Conservation (phyloP, 768 basidiomycete species). For the Chalciporus chontae region DNA sequence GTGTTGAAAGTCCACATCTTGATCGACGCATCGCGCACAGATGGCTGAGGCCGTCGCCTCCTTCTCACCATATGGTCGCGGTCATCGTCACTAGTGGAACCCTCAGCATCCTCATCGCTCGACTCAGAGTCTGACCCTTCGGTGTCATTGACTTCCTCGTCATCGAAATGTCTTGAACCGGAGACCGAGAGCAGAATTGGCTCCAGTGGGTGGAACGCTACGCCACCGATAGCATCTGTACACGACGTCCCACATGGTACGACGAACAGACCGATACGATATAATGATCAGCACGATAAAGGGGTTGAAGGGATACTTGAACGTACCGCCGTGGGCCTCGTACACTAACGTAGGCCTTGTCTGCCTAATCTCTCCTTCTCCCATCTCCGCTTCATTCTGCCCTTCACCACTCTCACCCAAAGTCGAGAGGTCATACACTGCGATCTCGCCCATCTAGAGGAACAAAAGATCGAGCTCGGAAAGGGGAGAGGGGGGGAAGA, state of each 20-base stretch:
- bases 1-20: conserved; percentile 23
- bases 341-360: conserved; percentile 36
- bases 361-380: conserved; percentile 9
- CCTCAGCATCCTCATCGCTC: conserved; percentile 1
- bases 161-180: conserved; percentile 72
- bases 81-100: no score
- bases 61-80: not conserved
- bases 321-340: conserved; percentile 56
- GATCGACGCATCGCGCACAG: conserved; percentile 25
- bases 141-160: not conserved
- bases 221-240: conserved; percentile 70
- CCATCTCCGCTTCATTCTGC: not conserved
- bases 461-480: not conserved
- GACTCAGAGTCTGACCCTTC: conserved; percentile 17
- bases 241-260: not conserved
- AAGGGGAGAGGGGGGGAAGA: no score
- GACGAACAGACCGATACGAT: not conserved
- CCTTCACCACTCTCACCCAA: conserved; percentile 3
- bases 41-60: conserved; percentile 16
- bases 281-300: not conserved
- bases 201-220: conserved; percentile 66
- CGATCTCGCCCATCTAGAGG: conserved; percentile 54
- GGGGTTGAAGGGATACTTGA: not conserved
- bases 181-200: conserved; percentile 62
- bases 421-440: conserved; percentile 50